Conservation (phyloP, 345 rosid species). For the Tarenaya hassleriana region DNA sequence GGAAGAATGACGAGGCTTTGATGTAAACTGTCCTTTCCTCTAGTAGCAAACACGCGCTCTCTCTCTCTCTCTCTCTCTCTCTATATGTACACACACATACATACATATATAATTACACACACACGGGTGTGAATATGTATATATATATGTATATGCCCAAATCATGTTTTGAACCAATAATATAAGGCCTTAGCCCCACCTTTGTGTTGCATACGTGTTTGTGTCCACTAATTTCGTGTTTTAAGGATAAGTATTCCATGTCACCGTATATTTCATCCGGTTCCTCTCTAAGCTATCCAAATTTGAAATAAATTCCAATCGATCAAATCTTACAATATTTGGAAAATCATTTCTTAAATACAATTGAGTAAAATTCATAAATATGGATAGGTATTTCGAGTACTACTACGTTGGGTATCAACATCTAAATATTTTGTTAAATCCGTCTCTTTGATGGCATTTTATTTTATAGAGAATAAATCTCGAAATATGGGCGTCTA, state of each 20-base stretch:
- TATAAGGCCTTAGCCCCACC: slow-evolving; percentile 18
- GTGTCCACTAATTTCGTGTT: slow-evolving; percentile 11
- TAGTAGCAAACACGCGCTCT: too few species aligned
- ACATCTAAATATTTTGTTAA: too few species aligned
- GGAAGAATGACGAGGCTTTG: slow-evolving; percentile 56
- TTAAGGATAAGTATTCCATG: slow-evolving; percentile 1
- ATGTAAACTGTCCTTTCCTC: too few species aligned
- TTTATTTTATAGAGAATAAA: too few species aligned
- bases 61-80: slow-evolving; percentile 26
- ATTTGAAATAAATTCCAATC: too few species aligned
- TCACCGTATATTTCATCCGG: background rate
- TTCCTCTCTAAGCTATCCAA: background rate
- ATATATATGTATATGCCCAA: slow-evolving; percentile 3
- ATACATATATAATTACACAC: background rate
- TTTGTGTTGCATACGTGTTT: background rate
- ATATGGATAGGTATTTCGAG: too few species aligned
- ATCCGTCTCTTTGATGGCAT: too few species aligned
- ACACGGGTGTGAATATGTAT: background rate
- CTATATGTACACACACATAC: background rate
- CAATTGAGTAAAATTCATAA: too few species aligned
- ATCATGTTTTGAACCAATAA: slow-evolving; percentile 10
- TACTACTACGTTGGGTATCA: too few species aligned
- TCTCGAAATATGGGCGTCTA: too few species aligned
- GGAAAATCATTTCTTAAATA: too few species aligned
- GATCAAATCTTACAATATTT: background rate